phyloP scores from a whole-genome alignment of 78 protist species.

The Isochrysis galbana region DNA sequence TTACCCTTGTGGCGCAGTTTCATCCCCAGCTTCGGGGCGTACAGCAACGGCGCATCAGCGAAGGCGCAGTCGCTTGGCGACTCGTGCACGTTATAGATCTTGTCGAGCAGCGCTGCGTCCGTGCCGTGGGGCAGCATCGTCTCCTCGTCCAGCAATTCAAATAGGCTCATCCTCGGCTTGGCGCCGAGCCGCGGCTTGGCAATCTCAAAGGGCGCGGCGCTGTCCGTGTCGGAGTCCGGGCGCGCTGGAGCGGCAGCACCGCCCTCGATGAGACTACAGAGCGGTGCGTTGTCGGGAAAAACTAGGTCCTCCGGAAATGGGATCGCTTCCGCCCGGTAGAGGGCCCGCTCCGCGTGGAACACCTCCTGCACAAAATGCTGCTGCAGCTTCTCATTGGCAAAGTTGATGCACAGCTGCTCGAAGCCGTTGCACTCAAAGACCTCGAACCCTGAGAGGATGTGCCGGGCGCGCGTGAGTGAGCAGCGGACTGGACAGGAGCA shows the following conservation, averaged over 20 bases:
- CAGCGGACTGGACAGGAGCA: too few species aligned
- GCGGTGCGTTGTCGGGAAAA: not conserved
- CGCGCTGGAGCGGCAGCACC: not conserved
- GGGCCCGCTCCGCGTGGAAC: conserved; percentile 59
- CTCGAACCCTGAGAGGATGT: too few species aligned
- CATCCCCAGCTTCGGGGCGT: too few species aligned
- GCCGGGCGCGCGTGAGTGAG: too few species aligned
- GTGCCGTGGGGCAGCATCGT: not conserved
- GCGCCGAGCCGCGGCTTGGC: too few species aligned
- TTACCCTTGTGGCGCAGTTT: not conserved
- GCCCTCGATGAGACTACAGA: not conserved
- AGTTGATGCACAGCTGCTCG: conserved; percentile 96
- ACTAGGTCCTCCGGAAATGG: not conserved
- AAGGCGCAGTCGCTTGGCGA: not conserved
- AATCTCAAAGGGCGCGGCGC: too few species aligned
- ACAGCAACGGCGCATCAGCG: not conserved
- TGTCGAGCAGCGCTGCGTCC: not conserved
- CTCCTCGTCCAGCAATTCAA: not conserved
- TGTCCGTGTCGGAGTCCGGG: too few species aligned
- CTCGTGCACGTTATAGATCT: not conserved
- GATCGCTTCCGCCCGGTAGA: not conserved
- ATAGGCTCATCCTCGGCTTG: too few species aligned
- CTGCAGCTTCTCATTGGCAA: conserved; percentile 93
- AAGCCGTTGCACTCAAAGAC: conserved; percentile 86
- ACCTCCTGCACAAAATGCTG: conserved; percentile 75